Evolutionary conservation across 495 filamentous ascomycete species (phyloP).

Genomic region (Penicillium antarcticum): DNA sequence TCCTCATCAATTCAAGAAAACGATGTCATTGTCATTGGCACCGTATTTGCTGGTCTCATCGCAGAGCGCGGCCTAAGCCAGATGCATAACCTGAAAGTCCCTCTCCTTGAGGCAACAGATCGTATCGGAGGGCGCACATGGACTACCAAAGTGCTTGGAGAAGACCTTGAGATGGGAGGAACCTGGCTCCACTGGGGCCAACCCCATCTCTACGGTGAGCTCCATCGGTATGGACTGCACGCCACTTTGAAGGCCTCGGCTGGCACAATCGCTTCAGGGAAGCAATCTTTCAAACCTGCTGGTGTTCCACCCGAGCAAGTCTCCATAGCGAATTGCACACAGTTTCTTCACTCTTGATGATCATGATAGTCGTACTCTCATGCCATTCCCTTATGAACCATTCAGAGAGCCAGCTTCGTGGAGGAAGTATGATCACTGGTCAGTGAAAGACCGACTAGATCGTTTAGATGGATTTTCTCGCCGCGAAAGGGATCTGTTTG

Average conservation of each 20-base stretch:
- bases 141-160: conserved; percentile 16
- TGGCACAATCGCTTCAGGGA: conserved; percentile 2
- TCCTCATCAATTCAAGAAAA: neutral
- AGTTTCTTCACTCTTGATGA: conserved; percentile 13
- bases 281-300: conserved; percentile 1
- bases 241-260: conserved; percentile 9
- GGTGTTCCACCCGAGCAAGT: neutral
- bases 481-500: conserved; percentile 12
- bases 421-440: conserved; percentile 10
- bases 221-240: conserved; percentile 20
- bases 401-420: conserved; percentile 7
- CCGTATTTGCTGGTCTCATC: conserved; percentile 24
- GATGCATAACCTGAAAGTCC: conserved; percentile 8
- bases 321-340: neutral
- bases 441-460: conserved; percentile 9
- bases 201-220: conserved; percentile 20
- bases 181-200: conserved; percentile 29
- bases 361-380: conserved; percentile 7
- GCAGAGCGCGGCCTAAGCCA: conserved; percentile 23
- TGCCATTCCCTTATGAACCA: conserved; percentile 17
- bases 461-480: neutral
- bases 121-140: conserved; percentile 33
- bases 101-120: conserved; percentile 34
- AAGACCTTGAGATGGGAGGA: conserved; percentile 30
- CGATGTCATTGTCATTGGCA: conserved; percentile 27